Conservation (phyloP, 202 grass and related monocot species). For the Musa balbisiana region DNA sequence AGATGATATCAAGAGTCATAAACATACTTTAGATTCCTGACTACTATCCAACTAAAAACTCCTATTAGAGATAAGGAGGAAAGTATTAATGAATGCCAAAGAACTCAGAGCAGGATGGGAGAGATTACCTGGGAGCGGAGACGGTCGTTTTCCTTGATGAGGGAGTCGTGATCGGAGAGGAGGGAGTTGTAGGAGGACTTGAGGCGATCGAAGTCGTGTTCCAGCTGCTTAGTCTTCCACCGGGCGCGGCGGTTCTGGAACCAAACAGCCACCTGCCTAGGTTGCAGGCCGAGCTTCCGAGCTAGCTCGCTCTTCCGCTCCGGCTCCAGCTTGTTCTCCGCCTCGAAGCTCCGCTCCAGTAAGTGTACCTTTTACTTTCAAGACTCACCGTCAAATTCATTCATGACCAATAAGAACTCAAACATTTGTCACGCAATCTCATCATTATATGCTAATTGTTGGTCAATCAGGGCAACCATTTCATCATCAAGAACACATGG, state of each 20-base stretch:
- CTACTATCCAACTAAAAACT: too few species aligned
- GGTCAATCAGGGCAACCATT: too few species aligned
- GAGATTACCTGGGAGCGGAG: slow-evolving; percentile 38
- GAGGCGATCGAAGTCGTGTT: slow-evolving; percentile 48
- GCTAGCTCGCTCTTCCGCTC: slow-evolving; percentile 68
- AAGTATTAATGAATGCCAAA: not conserved
- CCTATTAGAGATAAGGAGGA: too few species aligned
- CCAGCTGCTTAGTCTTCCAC: slow-evolving; percentile 57
- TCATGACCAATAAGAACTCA: too few species aligned
- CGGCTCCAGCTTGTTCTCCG: slow-evolving; percentile 64
- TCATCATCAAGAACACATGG: too few species aligned
- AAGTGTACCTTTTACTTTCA: slow-evolving; percentile 39
- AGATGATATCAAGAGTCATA: too few species aligned
- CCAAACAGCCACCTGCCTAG: slow-evolving; percentile 69
- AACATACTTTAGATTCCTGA: too few species aligned
- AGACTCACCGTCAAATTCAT: not conserved
- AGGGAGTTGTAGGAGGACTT: slow-evolving; percentile 43
- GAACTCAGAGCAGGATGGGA: not conserved
- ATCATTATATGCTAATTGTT: not conserved
- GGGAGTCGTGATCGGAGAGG: slow-evolving; percentile 33
- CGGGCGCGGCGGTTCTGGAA: slow-evolving; percentile 79
- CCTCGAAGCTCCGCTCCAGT: slow-evolving; percentile 80
- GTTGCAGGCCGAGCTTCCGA: slow-evolving; percentile 44
- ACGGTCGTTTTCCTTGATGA: slow-evolving; percentile 42
- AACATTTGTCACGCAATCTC: not conserved